phyloP scores from a whole-genome alignment of 2,329 filamentous ascomycete species.

The Botrytis byssoidea region DNA sequence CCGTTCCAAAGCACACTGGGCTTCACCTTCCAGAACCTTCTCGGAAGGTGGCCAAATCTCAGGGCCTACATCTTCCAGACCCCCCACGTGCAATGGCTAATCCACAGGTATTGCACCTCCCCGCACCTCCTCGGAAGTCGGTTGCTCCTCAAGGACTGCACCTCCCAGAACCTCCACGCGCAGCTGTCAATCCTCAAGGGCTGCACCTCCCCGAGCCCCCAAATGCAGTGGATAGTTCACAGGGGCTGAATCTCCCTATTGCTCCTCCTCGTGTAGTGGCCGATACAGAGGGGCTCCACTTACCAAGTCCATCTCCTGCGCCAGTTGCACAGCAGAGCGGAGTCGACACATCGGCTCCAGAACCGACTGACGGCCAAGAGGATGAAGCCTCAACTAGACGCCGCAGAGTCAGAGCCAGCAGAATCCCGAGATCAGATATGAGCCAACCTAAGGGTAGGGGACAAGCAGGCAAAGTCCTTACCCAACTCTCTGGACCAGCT shows the following conservation, averaged over 20 bases:
- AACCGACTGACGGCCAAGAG: not conserved
- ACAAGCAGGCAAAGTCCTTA: not conserved
- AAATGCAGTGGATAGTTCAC: not conserved
- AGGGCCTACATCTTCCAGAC: not conserved
- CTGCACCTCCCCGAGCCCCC: not conserved
- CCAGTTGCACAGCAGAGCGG: rapidly evolving
- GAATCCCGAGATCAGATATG: not conserved
- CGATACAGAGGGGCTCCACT: rapidly evolving
- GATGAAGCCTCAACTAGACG: rapidly evolving
- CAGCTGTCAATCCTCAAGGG: not conserved
- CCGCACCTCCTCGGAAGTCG: not conserved
- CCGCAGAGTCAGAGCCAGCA: not conserved
- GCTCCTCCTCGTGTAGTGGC: not conserved
- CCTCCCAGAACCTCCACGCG: not conserved
- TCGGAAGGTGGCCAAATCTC: not conserved
- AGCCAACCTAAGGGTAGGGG: not conserved
- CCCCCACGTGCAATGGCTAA: not conserved
- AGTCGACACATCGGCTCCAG: rapidly evolving
- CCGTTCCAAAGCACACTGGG: no score
- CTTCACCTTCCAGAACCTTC: not conserved
- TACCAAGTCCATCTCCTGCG: no score
- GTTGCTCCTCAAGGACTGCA: rapidly evolving
- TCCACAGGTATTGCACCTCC: not conserved
- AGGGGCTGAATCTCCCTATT: not conserved
- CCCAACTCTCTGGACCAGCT: not conserved